These are phyloP conservation scores for Leccinum sublutescens DNA, from an alignment of 768 basidiomycete genomes.

Conservation along the genomic window DNA sequence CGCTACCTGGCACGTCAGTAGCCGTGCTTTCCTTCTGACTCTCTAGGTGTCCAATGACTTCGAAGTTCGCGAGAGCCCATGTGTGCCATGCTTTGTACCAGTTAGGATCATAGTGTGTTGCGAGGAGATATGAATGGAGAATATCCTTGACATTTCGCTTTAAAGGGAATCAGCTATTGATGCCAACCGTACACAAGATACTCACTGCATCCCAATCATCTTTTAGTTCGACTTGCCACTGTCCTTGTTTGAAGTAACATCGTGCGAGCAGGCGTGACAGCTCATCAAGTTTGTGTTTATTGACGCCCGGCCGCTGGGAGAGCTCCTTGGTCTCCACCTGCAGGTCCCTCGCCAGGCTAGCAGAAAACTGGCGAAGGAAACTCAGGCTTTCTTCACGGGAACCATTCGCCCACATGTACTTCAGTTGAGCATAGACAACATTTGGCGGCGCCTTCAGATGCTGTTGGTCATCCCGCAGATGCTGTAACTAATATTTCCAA, in stretches of 20 bases:
- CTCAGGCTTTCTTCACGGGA: constrained; percentile 73
- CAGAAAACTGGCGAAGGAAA: constrained; percentile 80
- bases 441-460: constrained; percentile 82
- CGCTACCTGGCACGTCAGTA: constrained; percentile 56
- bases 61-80: constrained; percentile 96
- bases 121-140: constrained; percentile 77
- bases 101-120: constrained; percentile 87
- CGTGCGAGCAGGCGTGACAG: constrained; percentile 88
- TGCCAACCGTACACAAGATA: constrained; percentile 7
- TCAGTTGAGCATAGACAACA: constrained; percentile 94
- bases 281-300: constrained; percentile 61
- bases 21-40: constrained; percentile 54
- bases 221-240: constrained; percentile 85
- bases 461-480: constrained; percentile 50
- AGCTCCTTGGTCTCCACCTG: constrained; percentile 55
- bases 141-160: constrained; percentile 82
- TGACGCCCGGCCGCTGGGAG: constrained; percentile 48
- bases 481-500: constrained; percentile 36
- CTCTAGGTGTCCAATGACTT: constrained; percentile 84
- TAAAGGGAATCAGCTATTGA: constrained; percentile 11
- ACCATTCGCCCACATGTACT: constrained; percentile 92
- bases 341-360: constrained; percentile 73
- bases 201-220: constrained; percentile 80
- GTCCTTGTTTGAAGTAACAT: constrained; percentile 94
- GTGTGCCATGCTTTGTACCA: constrained; percentile 99